Conservation (phyloP, 1,139 yeast genomes). For the Yamadazyma spencermartinsiae region DNA sequence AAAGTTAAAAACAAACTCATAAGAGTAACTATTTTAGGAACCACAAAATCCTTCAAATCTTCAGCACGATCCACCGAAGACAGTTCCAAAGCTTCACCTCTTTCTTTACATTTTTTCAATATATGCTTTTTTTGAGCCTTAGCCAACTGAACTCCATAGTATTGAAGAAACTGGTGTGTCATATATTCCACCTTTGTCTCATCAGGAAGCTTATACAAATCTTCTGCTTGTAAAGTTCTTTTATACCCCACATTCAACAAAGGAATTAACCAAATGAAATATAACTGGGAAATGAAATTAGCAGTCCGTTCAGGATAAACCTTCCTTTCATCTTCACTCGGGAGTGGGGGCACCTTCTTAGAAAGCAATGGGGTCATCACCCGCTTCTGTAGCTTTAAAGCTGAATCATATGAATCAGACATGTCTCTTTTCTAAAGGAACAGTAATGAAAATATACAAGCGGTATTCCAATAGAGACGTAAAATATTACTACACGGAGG, state of each 20-base stretch:
- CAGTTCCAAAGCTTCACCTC: slow-evolving; percentile 27
- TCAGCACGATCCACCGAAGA: slow-evolving; percentile 20
- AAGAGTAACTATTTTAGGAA: slow-evolving; percentile 20
- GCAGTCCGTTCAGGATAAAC: slow-evolving; percentile 26
- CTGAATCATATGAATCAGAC: neutral
- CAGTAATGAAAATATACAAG: neutral
- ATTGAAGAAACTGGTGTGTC: slow-evolving; percentile 27
- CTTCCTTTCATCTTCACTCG: slow-evolving; percentile 49
- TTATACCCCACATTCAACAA: slow-evolving; percentile 62
- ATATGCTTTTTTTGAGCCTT: slow-evolving; percentile 24
- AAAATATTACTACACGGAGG: too few relatives aligned
- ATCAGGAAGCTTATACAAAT: slow-evolving; percentile 54
- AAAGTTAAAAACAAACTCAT: slow-evolving; percentile 30
- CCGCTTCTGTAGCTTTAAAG: slow-evolving; percentile 9
- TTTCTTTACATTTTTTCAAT: slow-evolving; percentile 23
- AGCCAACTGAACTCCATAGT: slow-evolving; percentile 34
- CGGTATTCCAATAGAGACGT: too few relatives aligned
- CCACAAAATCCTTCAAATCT: slow-evolving; percentile 28
- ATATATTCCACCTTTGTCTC: slow-evolving; percentile 52
- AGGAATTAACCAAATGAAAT: slow-evolving; percentile 63
- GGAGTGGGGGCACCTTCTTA: slow-evolving; percentile 50
- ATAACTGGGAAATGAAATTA: slow-evolving; percentile 31
- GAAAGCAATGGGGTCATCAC: slow-evolving; percentile 14
- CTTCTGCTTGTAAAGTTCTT: slow-evolving; percentile 64
- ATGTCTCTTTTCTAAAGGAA: too few relatives aligned